Evolutionary conservation across 306 rosid species (phyloP).

Genomic region (Hippophae rhamnoides): DNA sequence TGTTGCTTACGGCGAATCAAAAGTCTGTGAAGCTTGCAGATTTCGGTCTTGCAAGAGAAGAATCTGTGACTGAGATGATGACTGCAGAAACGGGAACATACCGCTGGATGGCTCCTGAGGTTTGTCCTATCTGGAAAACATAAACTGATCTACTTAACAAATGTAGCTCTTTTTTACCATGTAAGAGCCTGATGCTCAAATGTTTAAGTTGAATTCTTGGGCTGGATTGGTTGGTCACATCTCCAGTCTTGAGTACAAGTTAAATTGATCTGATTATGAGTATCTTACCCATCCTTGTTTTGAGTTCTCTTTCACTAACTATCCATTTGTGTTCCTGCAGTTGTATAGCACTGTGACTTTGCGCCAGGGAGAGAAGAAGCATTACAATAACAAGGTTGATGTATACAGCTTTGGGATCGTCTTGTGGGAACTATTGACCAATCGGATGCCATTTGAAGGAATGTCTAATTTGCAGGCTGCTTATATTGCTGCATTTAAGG

Average conservation of each 20-base stretch:
- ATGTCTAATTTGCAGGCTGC: conserved; percentile 99
- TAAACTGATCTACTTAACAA: background rate
- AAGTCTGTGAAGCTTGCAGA: conserved; percentile 89
- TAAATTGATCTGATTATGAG: conserved; percentile 1
- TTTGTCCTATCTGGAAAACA: conserved; percentile 17
- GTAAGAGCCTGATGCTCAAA: too few relatives aligned
- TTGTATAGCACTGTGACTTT: conserved; percentile 93
- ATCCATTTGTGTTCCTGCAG: conserved; percentile 33
- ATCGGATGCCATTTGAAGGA: conserved; percentile 99
- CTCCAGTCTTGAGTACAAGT: background rate
- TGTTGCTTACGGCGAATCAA: conserved; percentile 76
- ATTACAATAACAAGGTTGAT: conserved; percentile 93
- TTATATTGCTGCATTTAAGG: conserved; percentile 99
- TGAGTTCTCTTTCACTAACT: conserved; percentile 8
- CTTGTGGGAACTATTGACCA: conserved; percentile 91
- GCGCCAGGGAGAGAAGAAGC: conserved; percentile 97
- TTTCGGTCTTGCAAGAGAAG: conserved; percentile 97
- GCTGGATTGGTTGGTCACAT: background rate
- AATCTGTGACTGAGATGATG: conserved; percentile 96
- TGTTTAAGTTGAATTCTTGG: too few relatives aligned
- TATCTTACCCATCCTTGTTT: background rate
- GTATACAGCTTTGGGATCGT: conserved; percentile 98
- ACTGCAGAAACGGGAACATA: conserved; percentile 96
- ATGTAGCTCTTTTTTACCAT: background rate
- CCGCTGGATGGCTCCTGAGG: conserved; percentile 99